These are phyloP conservation scores for Lepidium africanum DNA, from an alignment of 345 rosid genomes.

Conservation along the genomic window DNA sequence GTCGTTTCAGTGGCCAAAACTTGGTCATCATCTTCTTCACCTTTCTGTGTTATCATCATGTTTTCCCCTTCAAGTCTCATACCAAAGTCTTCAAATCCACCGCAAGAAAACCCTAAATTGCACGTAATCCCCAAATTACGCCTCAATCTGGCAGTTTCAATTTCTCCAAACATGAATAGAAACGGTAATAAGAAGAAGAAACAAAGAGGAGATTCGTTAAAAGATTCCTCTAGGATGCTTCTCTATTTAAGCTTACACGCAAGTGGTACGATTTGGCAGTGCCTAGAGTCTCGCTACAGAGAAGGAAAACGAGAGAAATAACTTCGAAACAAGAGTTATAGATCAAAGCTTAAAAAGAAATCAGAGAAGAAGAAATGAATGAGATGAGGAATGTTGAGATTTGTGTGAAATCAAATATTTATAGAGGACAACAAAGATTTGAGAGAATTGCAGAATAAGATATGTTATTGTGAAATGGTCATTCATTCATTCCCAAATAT, in stretches of 20 bases:
- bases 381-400: slow-evolving; percentile 11
- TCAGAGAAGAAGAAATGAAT: neutral
- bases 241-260: neutral
- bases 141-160: slow-evolving; percentile 25
- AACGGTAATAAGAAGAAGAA: neutral
- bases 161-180: slow-evolving; percentile 21
- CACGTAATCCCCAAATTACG: slow-evolving; percentile 27
- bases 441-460: neutral
- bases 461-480: slow-evolving; percentile 16
- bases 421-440: slow-evolving; percentile 1
- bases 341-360: neutral
- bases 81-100: slow-evolving; percentile 22
- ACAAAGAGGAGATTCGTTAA: slow-evolving; percentile 19
- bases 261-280: neutral
- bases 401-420: slow-evolving; percentile 11
- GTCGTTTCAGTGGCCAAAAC: slow-evolving; percentile 1
- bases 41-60: slow-evolving; percentile 20
- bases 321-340: neutral
- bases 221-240: slow-evolving; percentile 19
- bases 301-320: slow-evolving; percentile 1
- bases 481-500: neutral
- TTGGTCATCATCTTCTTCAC: slow-evolving; percentile 13
- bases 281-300: neutral
- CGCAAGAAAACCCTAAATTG: slow-evolving; percentile 31
- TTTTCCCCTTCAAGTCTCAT: slow-evolving; percentile 49